Evolutionary conservation across 805 yeast genomes (phyloP).

Genomic region (Teunomyces pallodes): DNA sequence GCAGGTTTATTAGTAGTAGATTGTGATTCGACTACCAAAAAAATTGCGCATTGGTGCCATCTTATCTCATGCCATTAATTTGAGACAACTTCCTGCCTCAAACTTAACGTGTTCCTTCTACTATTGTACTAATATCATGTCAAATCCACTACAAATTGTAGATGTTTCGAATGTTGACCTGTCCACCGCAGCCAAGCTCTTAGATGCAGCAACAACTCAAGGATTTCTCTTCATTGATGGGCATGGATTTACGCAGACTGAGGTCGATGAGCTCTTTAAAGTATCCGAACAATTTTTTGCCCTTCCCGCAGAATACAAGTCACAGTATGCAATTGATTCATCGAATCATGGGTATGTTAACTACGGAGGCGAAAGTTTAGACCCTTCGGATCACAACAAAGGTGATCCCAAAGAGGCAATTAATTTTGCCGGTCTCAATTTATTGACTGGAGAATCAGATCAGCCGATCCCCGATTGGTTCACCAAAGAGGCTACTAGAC

Average conservation of each 20-base stretch:
- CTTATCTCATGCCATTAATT: background rate
- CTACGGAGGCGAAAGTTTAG: constrained; percentile 52
- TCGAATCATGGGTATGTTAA: constrained; percentile 62
- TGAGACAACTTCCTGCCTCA: background rate
- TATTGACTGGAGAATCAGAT: constrained; percentile 42
- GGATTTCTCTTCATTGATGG: constrained; percentile 70
- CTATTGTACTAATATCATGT: background rate
- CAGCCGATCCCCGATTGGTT: constrained; percentile 54
- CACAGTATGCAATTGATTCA: constrained; percentile 46
- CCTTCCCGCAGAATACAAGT: constrained; percentile 51
- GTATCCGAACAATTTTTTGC: constrained; percentile 51
- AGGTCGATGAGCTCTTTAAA: constrained; percentile 50
- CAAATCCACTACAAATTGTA: constrained; percentile 52
- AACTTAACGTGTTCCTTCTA: too few species aligned
- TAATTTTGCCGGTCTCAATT: constrained; percentile 59
- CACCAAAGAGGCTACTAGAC: constrained; percentile 35
- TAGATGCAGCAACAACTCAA: constrained; percentile 58
- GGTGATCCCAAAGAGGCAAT: constrained; percentile 71
- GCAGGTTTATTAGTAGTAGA: too few species aligned
- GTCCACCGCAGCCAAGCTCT: constrained; percentile 48
- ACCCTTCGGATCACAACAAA: constrained; percentile 29
- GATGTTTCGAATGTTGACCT: constrained; percentile 50
- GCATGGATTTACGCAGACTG: constrained; percentile 56
- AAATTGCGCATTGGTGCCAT: background rate
- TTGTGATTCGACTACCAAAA: background rate